Evolutionary conservation across 2,329 filamentous ascomycete species (phyloP), one percentile per base, ranked within the genome.

Genomic region (Rhinocladiella mackenziei): DNA sequence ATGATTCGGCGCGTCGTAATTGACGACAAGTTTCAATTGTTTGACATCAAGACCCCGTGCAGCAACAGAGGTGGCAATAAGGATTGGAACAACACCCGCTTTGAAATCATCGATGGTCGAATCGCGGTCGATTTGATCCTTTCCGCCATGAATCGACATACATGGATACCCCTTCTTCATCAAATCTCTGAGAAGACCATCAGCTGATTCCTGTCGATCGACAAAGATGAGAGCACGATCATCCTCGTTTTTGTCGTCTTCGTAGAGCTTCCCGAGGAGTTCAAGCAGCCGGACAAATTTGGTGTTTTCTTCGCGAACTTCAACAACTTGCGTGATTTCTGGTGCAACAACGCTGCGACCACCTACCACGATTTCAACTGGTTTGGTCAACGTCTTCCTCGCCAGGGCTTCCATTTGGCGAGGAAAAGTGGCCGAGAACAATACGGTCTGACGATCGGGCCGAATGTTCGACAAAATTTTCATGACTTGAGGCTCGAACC

Each of bases 361-460:
- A 55, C 92, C 92, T 13, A 98, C 89, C 1, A 85, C 84, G 52
- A 98, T 94, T 65, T 97, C 89, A 17, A 95, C 80, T 0, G 92
- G 88, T 49, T 84, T 86, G 32, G 80, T 81, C 29, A 97, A 71
- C 0, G 89, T 86, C 65, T 97, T 96, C 50, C 91, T 86, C 15
- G 89, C 92, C 36, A 97, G 67, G 0, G 85, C 82, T 62, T 95
- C 88, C 75, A 98, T 94, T 53, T 91, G 89, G 34, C 85, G 81
- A 14, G 92, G 92, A 74, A 97, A 95, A 0, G 92, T 98, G 3
- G 92, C 92, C 0, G 92, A 97, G 65, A 97, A 98, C 17, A 97
- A 75, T 39, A 97, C 89, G 0, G 89, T 95, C 63, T 98, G 92
- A 38, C 86, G 83, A 62, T 96, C 86, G 1, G 92, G 89, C 35